phyloP scores from a whole-genome alignment of 78 protist genomes.

The Acrasis kona region DNA sequence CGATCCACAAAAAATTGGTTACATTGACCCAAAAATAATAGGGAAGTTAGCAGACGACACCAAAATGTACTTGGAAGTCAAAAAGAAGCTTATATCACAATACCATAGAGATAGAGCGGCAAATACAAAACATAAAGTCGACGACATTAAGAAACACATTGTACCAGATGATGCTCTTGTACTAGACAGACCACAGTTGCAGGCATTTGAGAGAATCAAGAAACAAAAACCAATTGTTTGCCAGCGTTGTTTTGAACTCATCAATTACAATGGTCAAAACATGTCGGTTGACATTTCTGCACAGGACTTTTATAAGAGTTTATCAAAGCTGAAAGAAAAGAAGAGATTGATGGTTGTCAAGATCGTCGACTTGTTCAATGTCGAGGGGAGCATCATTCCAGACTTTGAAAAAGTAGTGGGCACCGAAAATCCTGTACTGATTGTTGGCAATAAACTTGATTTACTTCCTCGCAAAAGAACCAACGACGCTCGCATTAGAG shows the following conservation, averaged over 20 bases:
- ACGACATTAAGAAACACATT: no score
- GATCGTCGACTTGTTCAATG: not conserved
- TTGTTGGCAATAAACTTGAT: not conserved
- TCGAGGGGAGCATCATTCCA: not conserved
- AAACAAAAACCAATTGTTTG: conserved; percentile 3
- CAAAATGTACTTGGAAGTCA: no score
- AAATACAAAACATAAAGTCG: no score
- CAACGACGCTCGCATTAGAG: not conserved
- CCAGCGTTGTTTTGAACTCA: not conserved
- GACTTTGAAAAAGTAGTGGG: not conserved
- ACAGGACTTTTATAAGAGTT: not conserved
- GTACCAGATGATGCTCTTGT: no score
- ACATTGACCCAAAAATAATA: no score
- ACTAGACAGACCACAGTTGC: no score
- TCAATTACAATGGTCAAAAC: not conserved
- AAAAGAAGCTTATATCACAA: no score
- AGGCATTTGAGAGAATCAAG: no score
- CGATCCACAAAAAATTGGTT: no score
- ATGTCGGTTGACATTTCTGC: not conserved
- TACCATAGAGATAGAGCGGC: no score
- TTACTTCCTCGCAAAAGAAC: not conserved
- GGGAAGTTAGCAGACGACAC: no score
- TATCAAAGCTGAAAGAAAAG: not conserved
- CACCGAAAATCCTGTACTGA: not conserved
- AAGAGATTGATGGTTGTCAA: not conserved